Conservation (phyloP, 306 rosid species). For the Fragaria ananassa region DNA sequence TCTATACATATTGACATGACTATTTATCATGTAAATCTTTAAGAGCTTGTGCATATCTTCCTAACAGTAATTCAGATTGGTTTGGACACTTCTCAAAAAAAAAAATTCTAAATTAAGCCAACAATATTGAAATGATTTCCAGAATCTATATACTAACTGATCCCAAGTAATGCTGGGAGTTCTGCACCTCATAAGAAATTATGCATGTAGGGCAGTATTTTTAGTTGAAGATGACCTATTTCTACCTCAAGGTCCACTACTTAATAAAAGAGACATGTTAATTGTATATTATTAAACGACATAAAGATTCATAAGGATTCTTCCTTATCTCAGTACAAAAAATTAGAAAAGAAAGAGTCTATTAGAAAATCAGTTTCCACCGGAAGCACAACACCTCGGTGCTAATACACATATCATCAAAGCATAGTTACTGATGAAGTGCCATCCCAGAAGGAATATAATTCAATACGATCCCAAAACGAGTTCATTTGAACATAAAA, state of each 20-base stretch:
- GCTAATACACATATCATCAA: background rate
- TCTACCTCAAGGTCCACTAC: background rate
- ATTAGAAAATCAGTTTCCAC: slow-evolving; percentile 1
- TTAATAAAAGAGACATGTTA: background rate
- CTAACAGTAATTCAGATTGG: background rate
- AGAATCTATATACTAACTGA: background rate
- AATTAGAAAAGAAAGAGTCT: background rate
- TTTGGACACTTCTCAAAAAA: background rate
- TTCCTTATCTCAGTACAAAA: background rate
- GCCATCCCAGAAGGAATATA: background rate
- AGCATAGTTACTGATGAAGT: background rate
- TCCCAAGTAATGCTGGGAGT: background rate
- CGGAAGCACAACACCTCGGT: background rate
- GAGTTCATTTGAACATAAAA: background rate
- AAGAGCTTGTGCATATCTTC: background rate
- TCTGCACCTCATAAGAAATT: background rate
- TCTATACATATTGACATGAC: background rate
- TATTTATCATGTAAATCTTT: background rate
- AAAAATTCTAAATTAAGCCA: background rate
- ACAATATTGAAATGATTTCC: background rate
- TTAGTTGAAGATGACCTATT: background rate
- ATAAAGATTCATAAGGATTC: background rate
- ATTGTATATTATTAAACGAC: background rate
- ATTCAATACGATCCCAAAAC: background rate
- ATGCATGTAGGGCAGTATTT: background rate